These are phyloP conservation scores for Plenodomus lindquistii DNA, from an alignment of 2,329 filamentous ascomycete genomes.

Conservation along the genomic window DNA sequence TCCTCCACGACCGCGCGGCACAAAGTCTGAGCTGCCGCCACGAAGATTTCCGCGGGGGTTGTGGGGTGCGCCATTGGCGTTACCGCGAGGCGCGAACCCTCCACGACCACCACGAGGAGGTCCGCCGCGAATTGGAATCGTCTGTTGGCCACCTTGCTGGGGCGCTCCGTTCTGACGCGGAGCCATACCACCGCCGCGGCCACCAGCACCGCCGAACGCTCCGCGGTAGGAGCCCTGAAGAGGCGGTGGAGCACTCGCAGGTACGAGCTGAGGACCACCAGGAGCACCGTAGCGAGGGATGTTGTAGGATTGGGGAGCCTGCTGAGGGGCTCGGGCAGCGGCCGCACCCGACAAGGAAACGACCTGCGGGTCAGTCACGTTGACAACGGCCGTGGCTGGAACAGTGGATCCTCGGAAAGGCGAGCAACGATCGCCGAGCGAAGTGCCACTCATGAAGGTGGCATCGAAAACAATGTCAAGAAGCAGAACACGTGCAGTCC, in stretches of 20 bases:
- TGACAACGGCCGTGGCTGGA: slow-evolving; percentile 82
- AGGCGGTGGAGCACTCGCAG: slow-evolving; percentile 60
- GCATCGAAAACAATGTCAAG: slow-evolving; percentile 93
- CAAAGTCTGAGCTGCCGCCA: slow-evolving; percentile 33
- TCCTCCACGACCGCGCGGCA: slow-evolving; percentile 47
- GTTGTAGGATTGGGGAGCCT: slow-evolving; percentile 56
- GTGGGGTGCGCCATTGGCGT: slow-evolving; percentile 29
- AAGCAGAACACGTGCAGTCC: slow-evolving; percentile 78
- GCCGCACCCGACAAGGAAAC: slow-evolving; percentile 66
- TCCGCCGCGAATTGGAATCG: slow-evolving; percentile 46
- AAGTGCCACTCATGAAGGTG: slow-evolving; percentile 96
- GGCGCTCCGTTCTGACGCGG: slow-evolving; percentile 34
- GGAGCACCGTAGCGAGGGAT: slow-evolving; percentile 60
- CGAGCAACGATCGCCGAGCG: slow-evolving; percentile 84
- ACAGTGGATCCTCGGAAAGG: slow-evolving; percentile 95
- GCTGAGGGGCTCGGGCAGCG: slow-evolving; percentile 57
- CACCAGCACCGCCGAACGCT: slow-evolving; percentile 55
- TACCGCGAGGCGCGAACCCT: slow-evolving; percentile 42
- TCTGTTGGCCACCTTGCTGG: slow-evolving; percentile 35
- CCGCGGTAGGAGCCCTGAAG: slow-evolving; percentile 63
- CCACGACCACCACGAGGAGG: slow-evolving; percentile 46
- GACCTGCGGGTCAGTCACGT: slow-evolving; percentile 81
- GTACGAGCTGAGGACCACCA: slow-evolving; percentile 62
- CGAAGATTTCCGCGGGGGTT: slow-evolving; percentile 35
- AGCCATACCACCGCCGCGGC: slow-evolving; percentile 46